phyloP scores from a whole-genome alignment of 2,329 filamentous ascomycete species.

The Neospermospora avenae region DNA sequence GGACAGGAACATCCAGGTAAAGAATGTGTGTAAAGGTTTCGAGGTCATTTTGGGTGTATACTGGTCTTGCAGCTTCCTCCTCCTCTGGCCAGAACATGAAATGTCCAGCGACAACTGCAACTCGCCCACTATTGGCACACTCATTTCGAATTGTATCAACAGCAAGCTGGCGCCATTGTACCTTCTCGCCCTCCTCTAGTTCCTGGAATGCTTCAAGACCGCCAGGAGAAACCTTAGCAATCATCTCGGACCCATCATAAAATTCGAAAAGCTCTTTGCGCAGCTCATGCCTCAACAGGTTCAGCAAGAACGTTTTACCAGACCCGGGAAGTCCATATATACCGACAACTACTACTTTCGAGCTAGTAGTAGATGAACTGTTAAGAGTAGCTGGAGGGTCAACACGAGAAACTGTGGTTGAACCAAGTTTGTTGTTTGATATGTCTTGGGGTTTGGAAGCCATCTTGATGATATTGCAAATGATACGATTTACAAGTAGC shows the following conservation, averaged over 20 bases:
- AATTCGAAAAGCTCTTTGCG: constrained; percentile 40
- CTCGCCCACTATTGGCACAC: constrained; percentile 35
- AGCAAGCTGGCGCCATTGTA: constrained; percentile 40
- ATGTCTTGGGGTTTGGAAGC: too few relatives aligned
- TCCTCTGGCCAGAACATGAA: constrained; percentile 49
- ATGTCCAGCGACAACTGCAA: constrained; percentile 53
- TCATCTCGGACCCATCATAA: constrained; percentile 51
- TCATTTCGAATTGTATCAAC: constrained; percentile 43
- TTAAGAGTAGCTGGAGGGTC: too few relatives aligned
- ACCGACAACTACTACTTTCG: constrained; percentile 45
- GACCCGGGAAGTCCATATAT: constrained; percentile 53
- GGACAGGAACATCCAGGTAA: constrained; percentile 46
- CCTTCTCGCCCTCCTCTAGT: constrained; percentile 39
- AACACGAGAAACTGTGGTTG: too few relatives aligned
- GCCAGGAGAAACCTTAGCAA: constrained; percentile 42
- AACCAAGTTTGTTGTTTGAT: too few relatives aligned
- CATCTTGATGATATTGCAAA: too few relatives aligned
- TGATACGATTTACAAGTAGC: too few relatives aligned
- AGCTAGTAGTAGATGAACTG: background rate
- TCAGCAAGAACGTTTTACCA: constrained; percentile 49
- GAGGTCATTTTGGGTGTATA: constrained; percentile 46
- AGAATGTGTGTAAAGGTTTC: constrained; percentile 54
- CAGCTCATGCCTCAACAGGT: constrained; percentile 39
- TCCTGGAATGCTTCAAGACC: constrained; percentile 47
- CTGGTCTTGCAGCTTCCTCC: constrained; percentile 29